Percentiles rank a stretch among this genome's conserved stretches.
phyloP scores from a whole-genome alignment of 2,329 filamentous ascomycete genomes.

The Claviceps spartinae region DNA sequence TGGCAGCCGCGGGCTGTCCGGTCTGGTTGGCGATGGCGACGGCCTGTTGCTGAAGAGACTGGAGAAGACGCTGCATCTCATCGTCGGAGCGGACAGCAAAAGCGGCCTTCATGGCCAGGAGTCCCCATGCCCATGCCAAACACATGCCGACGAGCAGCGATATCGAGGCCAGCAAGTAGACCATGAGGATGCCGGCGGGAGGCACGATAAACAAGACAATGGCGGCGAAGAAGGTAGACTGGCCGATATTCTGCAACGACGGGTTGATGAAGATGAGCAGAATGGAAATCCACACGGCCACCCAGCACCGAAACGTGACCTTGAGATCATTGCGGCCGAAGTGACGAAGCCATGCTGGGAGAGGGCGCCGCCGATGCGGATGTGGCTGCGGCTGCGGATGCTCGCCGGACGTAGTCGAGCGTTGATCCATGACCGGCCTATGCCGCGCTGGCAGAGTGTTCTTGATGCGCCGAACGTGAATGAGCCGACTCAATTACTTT shows the following conservation, averaged over 20 bases:
- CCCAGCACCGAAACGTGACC: slow-evolving; percentile 30
- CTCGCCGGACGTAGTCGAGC: too few relatives aligned
- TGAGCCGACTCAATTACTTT: too few relatives aligned
- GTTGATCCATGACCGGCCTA: too few relatives aligned
- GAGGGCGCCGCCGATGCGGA: background rate
- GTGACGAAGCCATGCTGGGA: slow-evolving; percentile 27
- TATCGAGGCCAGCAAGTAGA: slow-evolving; percentile 28
- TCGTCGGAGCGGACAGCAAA: slow-evolving; percentile 25
- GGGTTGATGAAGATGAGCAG: slow-evolving; percentile 34
- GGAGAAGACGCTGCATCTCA: slow-evolving; percentile 21
- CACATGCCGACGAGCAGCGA: slow-evolving; percentile 32
- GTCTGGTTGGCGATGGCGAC: slow-evolving; percentile 18
- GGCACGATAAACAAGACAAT: slow-evolving; percentile 31
- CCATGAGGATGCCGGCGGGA: slow-evolving; percentile 29
- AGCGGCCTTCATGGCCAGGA: slow-evolving; percentile 34
- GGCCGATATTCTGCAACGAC: slow-evolving; percentile 24
- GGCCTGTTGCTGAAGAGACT: slow-evolving; percentile 21
- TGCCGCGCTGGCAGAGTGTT: too few relatives aligned
- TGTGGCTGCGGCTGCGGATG: background rate
- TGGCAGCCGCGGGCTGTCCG: slow-evolving; percentile 10
- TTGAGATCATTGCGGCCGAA: slow-evolving; percentile 34
- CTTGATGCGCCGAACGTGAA: too few relatives aligned
- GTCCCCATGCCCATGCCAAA: slow-evolving; percentile 35
- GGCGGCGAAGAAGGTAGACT: slow-evolving; percentile 30
- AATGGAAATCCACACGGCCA: slow-evolving; percentile 30